phyloP scores from a whole-genome alignment of 352 stramenopile genomes.

The Paralagenidium karlingii region DNA sequence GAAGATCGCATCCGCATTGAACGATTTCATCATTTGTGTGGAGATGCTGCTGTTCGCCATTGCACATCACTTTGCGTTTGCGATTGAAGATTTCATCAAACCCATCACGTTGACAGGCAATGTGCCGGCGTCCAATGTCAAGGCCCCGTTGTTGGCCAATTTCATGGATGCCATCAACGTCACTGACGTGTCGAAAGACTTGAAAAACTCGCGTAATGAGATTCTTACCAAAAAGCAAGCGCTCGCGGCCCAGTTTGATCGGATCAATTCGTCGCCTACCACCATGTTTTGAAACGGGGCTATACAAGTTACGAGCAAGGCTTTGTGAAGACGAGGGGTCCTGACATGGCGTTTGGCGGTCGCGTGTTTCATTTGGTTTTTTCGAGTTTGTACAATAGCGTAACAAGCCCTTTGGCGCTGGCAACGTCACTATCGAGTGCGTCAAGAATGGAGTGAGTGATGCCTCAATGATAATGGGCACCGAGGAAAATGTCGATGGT shows the following conservation, averaged over 20 bases:
- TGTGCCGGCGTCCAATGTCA: conserved; percentile 63
- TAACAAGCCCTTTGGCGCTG: too few species aligned
- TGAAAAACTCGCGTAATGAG: conserved; percentile 76
- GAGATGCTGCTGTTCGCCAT: conserved; percentile 91
- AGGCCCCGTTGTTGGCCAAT: conserved; percentile 72
- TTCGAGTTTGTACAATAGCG: too few species aligned
- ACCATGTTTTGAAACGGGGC: too few species aligned
- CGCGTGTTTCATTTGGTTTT: too few species aligned
- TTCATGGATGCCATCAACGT: conserved; percentile 87
- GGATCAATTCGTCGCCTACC: conserved; percentile 49
- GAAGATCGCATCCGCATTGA: conserved; percentile 82
- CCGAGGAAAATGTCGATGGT: too few species aligned
- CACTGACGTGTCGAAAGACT: conserved; percentile 73
- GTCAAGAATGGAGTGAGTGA: too few species aligned
- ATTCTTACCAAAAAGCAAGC: conserved; percentile 85
- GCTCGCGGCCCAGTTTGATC: conserved; percentile 73
- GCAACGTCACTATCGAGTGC: too few species aligned
- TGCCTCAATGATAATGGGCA: too few species aligned
- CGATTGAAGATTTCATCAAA: conserved; percentile 80
- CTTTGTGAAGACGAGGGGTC: too few species aligned
- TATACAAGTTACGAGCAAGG: too few species aligned
- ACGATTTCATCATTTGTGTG: conserved; percentile 92
- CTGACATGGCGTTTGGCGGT: too few species aligned
- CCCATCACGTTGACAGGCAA: conserved; percentile 12
- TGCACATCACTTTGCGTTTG: conserved; percentile 88